phyloP scores from a whole-genome alignment of 441 rosid genomes.

The Gossypium trilobum region DNA sequence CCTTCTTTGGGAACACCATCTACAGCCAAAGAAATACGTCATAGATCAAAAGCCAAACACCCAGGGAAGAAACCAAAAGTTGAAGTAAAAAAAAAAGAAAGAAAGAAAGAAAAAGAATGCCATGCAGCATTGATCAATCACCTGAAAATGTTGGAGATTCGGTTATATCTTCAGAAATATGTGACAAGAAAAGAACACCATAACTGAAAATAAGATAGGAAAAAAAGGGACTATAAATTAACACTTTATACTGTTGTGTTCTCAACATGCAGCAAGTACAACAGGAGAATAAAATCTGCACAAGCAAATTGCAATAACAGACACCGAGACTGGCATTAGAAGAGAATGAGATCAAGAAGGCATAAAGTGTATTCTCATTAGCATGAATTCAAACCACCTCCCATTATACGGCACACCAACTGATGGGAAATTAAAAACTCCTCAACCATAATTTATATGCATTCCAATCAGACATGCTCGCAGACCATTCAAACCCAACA shows the following conservation, averaged over 20 bases:
- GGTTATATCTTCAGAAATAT: slow-evolving; percentile 55
- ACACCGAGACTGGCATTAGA: neutral
- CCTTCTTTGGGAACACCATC: slow-evolving; percentile 99
- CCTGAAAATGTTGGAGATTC: slow-evolving; percentile 77
- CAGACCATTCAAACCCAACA: neutral
- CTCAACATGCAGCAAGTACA: neutral
- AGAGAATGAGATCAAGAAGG: neutral
- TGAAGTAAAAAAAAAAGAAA: slow-evolving; percentile 3
- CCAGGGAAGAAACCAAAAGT: slow-evolving; percentile 11
- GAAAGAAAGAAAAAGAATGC: neutral
- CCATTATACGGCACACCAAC: neutral
- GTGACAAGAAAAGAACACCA: slow-evolving; percentile 63
- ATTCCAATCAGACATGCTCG: neutral
- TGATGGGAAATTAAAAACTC: neutral
- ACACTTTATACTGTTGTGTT: neutral
- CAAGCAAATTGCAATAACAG: neutral
- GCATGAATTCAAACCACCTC: neutral
- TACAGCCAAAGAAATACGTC: slow-evolving; percentile 29
- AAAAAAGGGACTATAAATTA: neutral
- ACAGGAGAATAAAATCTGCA: neutral
- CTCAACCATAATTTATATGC: neutral
- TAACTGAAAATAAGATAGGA: slow-evolving; percentile 39
- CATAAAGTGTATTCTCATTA: neutral
- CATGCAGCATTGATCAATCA: slow-evolving; percentile 24
- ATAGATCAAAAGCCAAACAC: slow-evolving; percentile 11